Evolutionary conservation across 2,329 filamentous ascomycete species (phyloP), one percentile per base, ranked within the genome.

Genomic region (Fusarium keratoplasticum): DNA sequence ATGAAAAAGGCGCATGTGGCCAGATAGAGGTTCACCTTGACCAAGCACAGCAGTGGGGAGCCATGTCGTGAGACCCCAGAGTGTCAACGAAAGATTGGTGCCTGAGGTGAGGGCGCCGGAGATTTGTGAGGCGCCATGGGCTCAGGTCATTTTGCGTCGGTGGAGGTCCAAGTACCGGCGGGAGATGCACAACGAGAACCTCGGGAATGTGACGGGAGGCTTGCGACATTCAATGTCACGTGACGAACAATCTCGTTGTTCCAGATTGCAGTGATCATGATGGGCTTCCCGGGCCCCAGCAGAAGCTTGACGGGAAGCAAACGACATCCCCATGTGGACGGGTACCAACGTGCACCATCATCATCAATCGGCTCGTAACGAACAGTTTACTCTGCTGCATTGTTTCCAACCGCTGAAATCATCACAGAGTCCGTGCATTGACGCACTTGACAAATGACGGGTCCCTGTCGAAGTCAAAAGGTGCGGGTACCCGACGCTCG

Each of bases 141-240:
- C 71, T 66, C 52, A 69, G 68, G 40, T 57, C 66, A 65, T 63
- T 55, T 69, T 66, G 42, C 65, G 58, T 70, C 25, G 55, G 35
- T 72, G 60, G 67, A 73, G 75, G 70, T 60, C 66, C 50, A 76
- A 75, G 76, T 77, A 77, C 72, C 72, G 76, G 72, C 71, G 72
- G 72, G 69, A 75, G 72, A 75, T 71, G 69, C 55, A 70, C 73
- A 74, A 77, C 58, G 70, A 75, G 67, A 75, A 73, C 76, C 74
- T 76, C 75, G 76, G 72, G 72, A 77, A 77, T 77, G 73, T 62
- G 58, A 75, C 64, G 67, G 75, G 60, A 73, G 69, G 50, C 60
- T 75, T 70, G 61, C 59, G 50, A 67, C 27, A 64, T 33, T 52
- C 11, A 8, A 20, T 4, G 47, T 74, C 72, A 74, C 72, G 72